phyloP scores from a whole-genome alignment of 2,329 filamentous ascomycete genomes.

The Venturia aucupariae region DNA sequence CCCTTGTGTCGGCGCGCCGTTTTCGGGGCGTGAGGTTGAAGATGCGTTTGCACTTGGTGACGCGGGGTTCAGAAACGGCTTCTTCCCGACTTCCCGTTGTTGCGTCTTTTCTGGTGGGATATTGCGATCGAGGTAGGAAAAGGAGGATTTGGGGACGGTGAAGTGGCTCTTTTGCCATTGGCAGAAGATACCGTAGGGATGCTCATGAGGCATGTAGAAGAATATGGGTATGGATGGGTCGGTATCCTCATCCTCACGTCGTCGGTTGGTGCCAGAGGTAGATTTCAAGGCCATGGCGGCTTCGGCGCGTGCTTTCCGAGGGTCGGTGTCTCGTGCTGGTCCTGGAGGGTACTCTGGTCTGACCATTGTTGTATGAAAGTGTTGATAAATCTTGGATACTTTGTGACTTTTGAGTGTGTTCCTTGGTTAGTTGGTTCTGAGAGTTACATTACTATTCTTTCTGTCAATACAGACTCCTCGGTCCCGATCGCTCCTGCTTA shows the following conservation, averaged over 20 bases:
- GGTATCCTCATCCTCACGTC: background rate
- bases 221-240: constrained; percentile 12
- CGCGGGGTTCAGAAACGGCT: too few relatives aligned
- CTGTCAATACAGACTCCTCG: too few relatives aligned
- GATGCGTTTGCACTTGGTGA: background rate
- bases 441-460: too few relatives aligned
- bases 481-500: too few relatives aligned
- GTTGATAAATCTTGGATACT: too few relatives aligned
- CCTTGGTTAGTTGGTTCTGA: too few relatives aligned
- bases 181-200: constrained; percentile 39
- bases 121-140: background rate
- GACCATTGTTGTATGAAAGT: too few relatives aligned
- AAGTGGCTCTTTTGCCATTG: constrained; percentile 46
- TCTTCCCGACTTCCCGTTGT: background rate
- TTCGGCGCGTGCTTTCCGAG: background rate
- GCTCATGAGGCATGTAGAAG: constrained; percentile 27
- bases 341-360: background rate
- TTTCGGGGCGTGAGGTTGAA: background rate
- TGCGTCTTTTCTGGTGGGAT: too few relatives aligned
- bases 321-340: background rate
- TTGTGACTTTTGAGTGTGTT: too few relatives aligned
- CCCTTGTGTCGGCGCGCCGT: too few relatives aligned
- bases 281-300: background rate
- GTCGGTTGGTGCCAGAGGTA: background rate
- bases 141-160: constrained; percentile 25